Evolutionary conservation across 257 asterid species (phyloP), one percentile per base, ranked within the genome.

Genomic region (Nemophila menziesii): DNA sequence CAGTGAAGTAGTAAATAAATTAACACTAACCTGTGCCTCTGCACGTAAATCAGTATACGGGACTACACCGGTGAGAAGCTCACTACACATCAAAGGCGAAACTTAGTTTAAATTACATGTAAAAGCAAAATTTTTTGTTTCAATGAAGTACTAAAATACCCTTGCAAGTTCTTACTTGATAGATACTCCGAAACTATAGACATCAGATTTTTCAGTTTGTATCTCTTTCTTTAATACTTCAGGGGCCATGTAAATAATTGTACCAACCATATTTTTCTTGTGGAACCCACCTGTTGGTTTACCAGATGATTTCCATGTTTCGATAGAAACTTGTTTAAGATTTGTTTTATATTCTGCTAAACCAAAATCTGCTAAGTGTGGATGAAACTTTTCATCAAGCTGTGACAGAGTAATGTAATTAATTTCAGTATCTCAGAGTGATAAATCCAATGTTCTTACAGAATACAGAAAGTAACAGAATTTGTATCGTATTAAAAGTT

Each of bases 211-310:
- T 72, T 89, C 98, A 13, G 96, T 78, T 29, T 81, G 96, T 48
- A 67, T 58, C 71, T 78, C 82, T 73, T 84, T 89, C 57, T 55
- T 75, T 70, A 84, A 74, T 56, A 89, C 82, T 66, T 89, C 98
- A 21, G 98, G 98, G 38, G 98, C 92, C 98, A 89, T 89, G 79
- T 89, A 89, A 68, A 84, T 78, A 56, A 89, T 72, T 0, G 98
- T 89, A 56, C 98, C 98, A 20, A 84, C 98, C 98, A 89, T 84
- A 69, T 84, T 80, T 47, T 60, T 80, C 54, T 84, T 89, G 54
- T 89, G 96, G 70, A 89, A 89, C 60, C 98, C 98, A 57, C 98
- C 98, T 24, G 96, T 84, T 44, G 96, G 98, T 69, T 89, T 84
- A 49, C 96, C 98, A 40, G 79, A 72, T 55, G 93, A 71, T 69